Base-by-base conservation (phyloP, 2,329 filamentous ascomycete genomes). In the Colletotrichum karsti region DNA sequence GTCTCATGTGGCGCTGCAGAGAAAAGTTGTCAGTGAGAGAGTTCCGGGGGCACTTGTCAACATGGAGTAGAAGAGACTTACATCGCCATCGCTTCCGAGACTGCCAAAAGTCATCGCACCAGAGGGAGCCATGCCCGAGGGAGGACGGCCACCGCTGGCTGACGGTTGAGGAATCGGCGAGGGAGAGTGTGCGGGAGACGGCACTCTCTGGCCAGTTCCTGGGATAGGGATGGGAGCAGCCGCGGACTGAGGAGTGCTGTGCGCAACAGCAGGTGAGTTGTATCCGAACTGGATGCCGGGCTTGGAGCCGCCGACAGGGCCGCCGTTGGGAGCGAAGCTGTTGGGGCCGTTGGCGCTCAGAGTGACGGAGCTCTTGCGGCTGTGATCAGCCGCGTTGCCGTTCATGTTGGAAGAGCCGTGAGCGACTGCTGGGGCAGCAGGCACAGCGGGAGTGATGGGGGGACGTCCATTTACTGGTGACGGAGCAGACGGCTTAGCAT, bases 151-250 rank as follows among this genome's bases (percentile, higher is more conserved):
- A 76, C 94, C 96, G 75, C 91, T 93, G 35, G 91, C 91, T 61
- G 92, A 89, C 57, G 94, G 93, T 80, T 95, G 93, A 33, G 96
- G 95, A 74, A 98, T 98, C 5, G 96, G 96, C 44, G 93, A 95
- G 4, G 96, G 96, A 50, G 95, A 98, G 73, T 92, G 91, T 54
- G 93, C 91, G 6, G 96, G 96, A 50, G 95, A 97, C 53, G 91
- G 90, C 57, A 95, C 88, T 74, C 93, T 90, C 70, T 92, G 92
- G 80, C 81, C 73, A 84, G 87, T 75, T 79, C 86, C 80, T 76
- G 90, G 90, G 80, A 89, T 93, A 80, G 83, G 85, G 72, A 88
- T 91, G 67, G 86, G 88, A 39, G 84, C 86, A 72, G 80, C 80
- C 71, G 81, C 78, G 62, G 83, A 79, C 74, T 91, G 88, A 13